Evolutionary conservation across 208 protist genomes (phyloP), one percentile per base, ranked within the genome.

Genomic region (Trypanosoma melophagium): DNA sequence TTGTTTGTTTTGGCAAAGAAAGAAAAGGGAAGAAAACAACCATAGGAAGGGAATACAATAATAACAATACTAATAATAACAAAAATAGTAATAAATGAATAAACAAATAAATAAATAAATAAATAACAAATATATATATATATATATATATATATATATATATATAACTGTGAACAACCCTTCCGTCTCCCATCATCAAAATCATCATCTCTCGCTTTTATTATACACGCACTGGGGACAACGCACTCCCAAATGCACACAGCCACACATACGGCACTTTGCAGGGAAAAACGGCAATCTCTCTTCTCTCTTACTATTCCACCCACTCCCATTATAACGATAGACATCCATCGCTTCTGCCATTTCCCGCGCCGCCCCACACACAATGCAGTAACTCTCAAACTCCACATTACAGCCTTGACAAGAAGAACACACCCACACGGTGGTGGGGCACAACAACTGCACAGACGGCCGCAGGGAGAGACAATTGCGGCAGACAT

Each of bases 351-450:
- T n/a, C n/a, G n/a, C n/a, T n/a, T 76, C 67, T 14, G 21, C 57
- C 19, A 40, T 60, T 19, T 45, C 67, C 38, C 56, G 63, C 52
- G 61, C 61, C 1, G 45, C 51, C 3, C 76, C 85, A 55, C 91
- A 96, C 75, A 88, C 77, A 24, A 91, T 84, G 64, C 91, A 96
- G 62, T 87, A 92, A 25, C 55, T 64, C 77, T 96, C 91, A 63
- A 94, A 86, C 49, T 79, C 72, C n/a, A 88, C 47, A 69, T 94
- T 94, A 10, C 74, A 80, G 10, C 86, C 66, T 21, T 76, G 60
- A 58, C 90, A 94, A 38, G 42, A 24, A 42, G 25, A 62, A 55
- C 90, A 96, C 53, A 78, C 63, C 86, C 87, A 96, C 69, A 77
- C 84, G 51, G 87, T 77, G 10, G 78, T 77, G 25, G 85, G 77